Evolutionary conservation across 208 protist genomes (phyloP).

Genomic region (Leishmania arabica): DNA sequence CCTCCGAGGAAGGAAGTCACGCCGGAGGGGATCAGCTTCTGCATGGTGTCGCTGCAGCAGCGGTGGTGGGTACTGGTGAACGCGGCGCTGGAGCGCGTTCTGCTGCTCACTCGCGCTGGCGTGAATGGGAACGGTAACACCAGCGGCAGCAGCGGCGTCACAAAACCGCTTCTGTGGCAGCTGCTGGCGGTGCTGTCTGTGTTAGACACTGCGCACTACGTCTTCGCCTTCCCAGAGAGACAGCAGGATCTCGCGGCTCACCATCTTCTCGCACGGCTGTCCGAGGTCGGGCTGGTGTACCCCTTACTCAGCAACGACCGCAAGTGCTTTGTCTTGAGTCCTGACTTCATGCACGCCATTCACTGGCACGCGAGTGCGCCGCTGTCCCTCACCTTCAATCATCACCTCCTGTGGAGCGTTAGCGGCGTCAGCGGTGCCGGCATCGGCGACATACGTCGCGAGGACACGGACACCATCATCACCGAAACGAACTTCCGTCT

Average conservation of each 20-base stretch:
- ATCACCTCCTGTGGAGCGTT: constrained; percentile 24
- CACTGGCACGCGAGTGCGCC: constrained; percentile 64
- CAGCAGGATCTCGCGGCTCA: constrained; percentile 56
- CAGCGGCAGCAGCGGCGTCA: constrained; percentile 14
- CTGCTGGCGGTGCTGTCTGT: constrained; percentile 69
- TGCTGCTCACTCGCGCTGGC: constrained; percentile 33
- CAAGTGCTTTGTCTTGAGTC: constrained; percentile 73
- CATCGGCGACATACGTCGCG: constrained; percentile 46
- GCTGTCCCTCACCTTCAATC: constrained; percentile 58
- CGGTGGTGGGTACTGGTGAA: constrained; percentile 86
- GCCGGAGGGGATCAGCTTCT: constrained; percentile 75
- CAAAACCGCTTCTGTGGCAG: constrained; percentile 66
- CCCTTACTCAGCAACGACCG: constrained; percentile 46
- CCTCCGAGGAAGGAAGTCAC: constrained; percentile 37
- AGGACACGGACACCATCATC: constrained; percentile 92
- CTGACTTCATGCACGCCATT: constrained; percentile 78
- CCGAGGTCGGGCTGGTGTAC: constrained; percentile 84
- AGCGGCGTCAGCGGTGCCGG: neutral
- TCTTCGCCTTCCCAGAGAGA: constrained; percentile 65
- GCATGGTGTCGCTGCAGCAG: constrained; percentile 84
- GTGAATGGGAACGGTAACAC: neutral
- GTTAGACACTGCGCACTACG: constrained; percentile 54
- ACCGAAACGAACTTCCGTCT: constrained; percentile 92
- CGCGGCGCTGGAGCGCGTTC: constrained; percentile 71
- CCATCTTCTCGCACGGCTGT: constrained; percentile 74